Base-by-base conservation (phyloP, 2,329 filamentous ascomycete species). In the Dryadomyces quercivorus region DNA sequence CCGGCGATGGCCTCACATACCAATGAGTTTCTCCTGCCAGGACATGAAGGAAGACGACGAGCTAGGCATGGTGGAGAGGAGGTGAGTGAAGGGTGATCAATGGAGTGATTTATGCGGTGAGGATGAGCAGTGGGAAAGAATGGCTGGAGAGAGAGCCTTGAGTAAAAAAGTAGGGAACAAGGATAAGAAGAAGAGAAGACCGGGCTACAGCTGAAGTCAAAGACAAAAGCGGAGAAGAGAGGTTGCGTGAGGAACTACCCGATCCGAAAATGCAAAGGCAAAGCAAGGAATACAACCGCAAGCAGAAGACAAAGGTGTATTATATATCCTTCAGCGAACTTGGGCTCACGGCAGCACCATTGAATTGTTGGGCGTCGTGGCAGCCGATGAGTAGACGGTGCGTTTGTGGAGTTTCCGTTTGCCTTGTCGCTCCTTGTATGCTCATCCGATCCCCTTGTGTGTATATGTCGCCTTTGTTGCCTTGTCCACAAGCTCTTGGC, bases 1-100 rank as follows among this genome's bases (percentile, higher is more conserved):
- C 5, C 43, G 6, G 13, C 13, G 15, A 13, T n/a, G 36, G 18
- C 36, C 60, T 40, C 59, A 68, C 62, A 31, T 59, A 69, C 67
- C 63, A 18, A 59, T 54, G 42, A 69, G 65, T 59, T 61, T 65
- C 50, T 66, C 58, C 53, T 68, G 66, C 67, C 67, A 69, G 10
- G 57, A 58, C 46, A 59, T 57, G 26, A 58, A 55, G 34, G 56
- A 54, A 21, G 56, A 56, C 40, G 56, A 53, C 16, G 57, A 59
- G 52, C 55, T 55, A 21, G 51, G 43, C 51, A 54, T 56, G 34
- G 40, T 21, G 43, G 34, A 26, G 42, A 51, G 18, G 31, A n/a
- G 42, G 38, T 10, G 16, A 10, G 31, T 40, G 21, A 38, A 22
- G 43, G 44, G 36, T 22, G 44, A 40, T 40, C 36, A 22, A 18